Evolutionary conservation across 2,329 filamentous ascomycete genomes (phyloP).

Genomic region (Colletotrichum sidae): DNA sequence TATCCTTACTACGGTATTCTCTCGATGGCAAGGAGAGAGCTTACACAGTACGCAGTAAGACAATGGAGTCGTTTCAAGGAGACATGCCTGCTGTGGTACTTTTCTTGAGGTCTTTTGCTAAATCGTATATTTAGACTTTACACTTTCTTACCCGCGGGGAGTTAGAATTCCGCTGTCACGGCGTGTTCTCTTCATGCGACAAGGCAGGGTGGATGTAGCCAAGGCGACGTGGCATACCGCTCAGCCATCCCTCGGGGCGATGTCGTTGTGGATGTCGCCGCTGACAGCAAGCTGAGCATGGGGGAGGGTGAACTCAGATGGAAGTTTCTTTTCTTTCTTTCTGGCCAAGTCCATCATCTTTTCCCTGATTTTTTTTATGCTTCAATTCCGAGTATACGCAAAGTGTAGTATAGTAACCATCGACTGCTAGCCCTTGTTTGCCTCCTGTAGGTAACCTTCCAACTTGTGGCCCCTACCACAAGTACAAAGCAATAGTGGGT

Average conservation of each 20-base stretch:
- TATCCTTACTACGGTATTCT: conserved; percentile 3
- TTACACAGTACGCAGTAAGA: too few relatives aligned
- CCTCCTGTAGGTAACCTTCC: too few relatives aligned
- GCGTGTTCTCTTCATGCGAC: conserved; percentile 26
- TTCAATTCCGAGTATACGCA: too few relatives aligned
- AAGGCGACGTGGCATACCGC: background rate
- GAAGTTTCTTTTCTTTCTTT: background rate
- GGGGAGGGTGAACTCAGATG: conserved; percentile 6
- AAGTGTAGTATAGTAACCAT: too few relatives aligned
- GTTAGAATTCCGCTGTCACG: conserved; percentile 36
- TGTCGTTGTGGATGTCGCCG: too few relatives aligned
- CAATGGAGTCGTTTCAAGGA: conserved; percentile 9
- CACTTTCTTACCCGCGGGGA: background rate
- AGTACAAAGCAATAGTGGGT: too few relatives aligned
- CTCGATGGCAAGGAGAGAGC: too few relatives aligned
- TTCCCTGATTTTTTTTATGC: background rate
- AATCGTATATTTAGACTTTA: conserved; percentile 9
- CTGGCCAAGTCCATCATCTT: background rate
- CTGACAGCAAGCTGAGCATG: too few relatives aligned
- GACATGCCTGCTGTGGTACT: conserved; percentile 11
- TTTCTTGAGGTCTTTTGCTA: background rate
- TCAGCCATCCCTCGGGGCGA: too few relatives aligned
- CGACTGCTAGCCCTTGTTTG: background rate
- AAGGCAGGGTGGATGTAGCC: conserved; percentile 21
- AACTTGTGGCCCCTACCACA: too few relatives aligned